Evolutionary conservation across 2,329 filamentous ascomycete species (phyloP).

Genomic region (Fusarium pininemorale): DNA sequence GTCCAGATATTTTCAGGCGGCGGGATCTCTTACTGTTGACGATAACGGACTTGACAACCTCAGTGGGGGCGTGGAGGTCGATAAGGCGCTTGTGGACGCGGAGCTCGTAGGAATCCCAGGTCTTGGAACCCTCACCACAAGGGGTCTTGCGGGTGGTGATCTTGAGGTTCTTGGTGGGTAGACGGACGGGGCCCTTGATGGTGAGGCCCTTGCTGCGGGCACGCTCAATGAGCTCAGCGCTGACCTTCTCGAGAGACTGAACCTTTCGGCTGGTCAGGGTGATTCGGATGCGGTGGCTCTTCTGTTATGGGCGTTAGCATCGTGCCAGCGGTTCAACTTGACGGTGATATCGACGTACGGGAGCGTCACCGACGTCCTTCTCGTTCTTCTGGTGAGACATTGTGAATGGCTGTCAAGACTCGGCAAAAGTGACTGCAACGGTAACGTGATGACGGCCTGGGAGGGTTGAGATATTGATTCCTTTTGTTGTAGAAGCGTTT

Average conservation of each 20-base stretch:
- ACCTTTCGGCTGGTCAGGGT: slow-evolving; percentile 97
- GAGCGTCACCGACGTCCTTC: slow-evolving; percentile 91
- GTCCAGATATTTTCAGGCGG: not conserved
- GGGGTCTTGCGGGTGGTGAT: slow-evolving; percentile 99
- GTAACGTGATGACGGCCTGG: slow-evolving; percentile 79
- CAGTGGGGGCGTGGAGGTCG: slow-evolving; percentile 95
- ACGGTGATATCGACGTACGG: slow-evolving; percentile 62
- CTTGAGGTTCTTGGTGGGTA: slow-evolving; percentile 96
- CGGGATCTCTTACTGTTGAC: slow-evolving; percentile 71
- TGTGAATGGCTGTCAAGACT: slow-evolving; percentile 79
- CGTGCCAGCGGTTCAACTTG: not conserved
- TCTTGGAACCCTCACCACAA: slow-evolving; percentile 99
- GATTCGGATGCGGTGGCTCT: slow-evolving; percentile 98
- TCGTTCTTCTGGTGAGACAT: slow-evolving; percentile 97
- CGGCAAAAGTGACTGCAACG: slow-evolving; percentile 68
- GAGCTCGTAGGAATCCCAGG: slow-evolving; percentile 99
- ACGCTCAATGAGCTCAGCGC: slow-evolving; percentile 97
- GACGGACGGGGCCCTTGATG: slow-evolving; percentile 97
- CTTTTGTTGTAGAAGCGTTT: slow-evolving; percentile 29
- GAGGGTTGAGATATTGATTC: slow-evolving; percentile 31
- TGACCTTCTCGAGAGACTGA: slow-evolving; percentile 95
- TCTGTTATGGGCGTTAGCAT: slow-evolving; percentile 57
- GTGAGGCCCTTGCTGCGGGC: slow-evolving; percentile 98
- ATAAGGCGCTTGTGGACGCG: slow-evolving; percentile 99
- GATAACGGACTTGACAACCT: slow-evolving; percentile 97